Evolutionary conservation across 2,329 filamentous ascomycete genomes (phyloP).

Genomic region (Ophiognomonia clavigignenti-juglandacearum): DNA sequence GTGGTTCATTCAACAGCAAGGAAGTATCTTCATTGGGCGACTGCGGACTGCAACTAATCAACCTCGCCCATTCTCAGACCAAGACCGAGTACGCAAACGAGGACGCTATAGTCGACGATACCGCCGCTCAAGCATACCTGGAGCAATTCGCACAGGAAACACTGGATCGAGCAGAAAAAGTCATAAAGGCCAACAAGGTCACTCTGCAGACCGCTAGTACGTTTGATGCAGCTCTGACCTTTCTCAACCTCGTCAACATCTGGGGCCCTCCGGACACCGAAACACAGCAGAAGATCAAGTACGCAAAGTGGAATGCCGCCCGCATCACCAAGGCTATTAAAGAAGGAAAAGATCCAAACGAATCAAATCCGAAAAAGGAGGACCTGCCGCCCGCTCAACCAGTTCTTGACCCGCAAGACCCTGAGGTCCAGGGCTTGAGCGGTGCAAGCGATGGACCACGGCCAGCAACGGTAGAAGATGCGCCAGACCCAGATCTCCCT

Average conservation of each 20-base stretch:
- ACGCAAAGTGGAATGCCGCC: conserved; percentile 91
- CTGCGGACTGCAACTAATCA: conserved; percentile 9
- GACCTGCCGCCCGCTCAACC: conserved; percentile 41
- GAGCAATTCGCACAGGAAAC: conserved; percentile 91
- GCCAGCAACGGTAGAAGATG: conserved; percentile 49
- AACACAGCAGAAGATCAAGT: conserved; percentile 82
- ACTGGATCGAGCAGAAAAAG: conserved; percentile 76
- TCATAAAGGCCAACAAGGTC: conserved; percentile 76
- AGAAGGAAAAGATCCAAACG: conserved; percentile 87
- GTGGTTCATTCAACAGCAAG: too few relatives aligned
- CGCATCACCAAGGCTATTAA: conserved; percentile 89
- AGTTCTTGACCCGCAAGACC: conserved; percentile 57
- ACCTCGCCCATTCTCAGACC: conserved; percentile 37
- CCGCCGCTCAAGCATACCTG: conserved; percentile 83
- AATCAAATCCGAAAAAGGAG: conserved; percentile 71
- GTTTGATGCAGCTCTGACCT: conserved; percentile 86
- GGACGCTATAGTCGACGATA: conserved; percentile 80
- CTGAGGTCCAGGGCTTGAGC: conserved; percentile 55
- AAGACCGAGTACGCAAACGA: conserved; percentile 71
- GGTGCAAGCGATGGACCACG: conserved; percentile 25
- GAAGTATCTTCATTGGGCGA: too few relatives aligned
- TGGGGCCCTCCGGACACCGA: conserved; percentile 76
- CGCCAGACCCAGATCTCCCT: conserved; percentile 37
- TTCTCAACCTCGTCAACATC: conserved; percentile 81
- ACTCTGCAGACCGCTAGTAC: conserved; percentile 92